These are phyloP conservation scores for Sclerotinia minor DNA, from an alignment of 2,329 filamentous ascomycete species.

Conservation along the genomic window DNA sequence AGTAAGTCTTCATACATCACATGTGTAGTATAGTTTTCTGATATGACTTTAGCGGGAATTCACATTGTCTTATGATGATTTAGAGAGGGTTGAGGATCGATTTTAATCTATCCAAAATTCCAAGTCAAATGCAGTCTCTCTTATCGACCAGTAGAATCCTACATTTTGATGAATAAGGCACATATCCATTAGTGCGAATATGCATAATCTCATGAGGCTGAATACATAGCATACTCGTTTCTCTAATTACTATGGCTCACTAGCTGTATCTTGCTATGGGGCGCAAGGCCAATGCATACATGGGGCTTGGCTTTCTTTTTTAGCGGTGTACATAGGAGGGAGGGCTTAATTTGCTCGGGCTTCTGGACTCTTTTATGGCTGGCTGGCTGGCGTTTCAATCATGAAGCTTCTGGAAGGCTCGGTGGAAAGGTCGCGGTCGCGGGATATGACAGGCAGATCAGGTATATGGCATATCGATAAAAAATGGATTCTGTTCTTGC, in stretches of 20 bases:
- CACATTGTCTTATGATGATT: slow-evolving; percentile 60
- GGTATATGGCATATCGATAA: slow-evolving; percentile 1
- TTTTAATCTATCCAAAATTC: slow-evolving; percentile 22
- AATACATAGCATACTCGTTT: slow-evolving; percentile 6
- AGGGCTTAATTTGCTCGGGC: slow-evolving; percentile 13
- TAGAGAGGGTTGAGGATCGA: slow-evolving; percentile 50
- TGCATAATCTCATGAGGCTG: slow-evolving; percentile 8
- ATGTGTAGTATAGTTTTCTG: slow-evolving; percentile 2
- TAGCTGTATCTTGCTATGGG: slow-evolving; percentile 23
- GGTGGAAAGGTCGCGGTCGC: slow-evolving; percentile 4
- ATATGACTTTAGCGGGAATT: slow-evolving; percentile 54
- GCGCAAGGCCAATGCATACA: slow-evolving; percentile 24
- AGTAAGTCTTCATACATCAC: slow-evolving; percentile 47
- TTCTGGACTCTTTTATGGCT: slow-evolving; percentile 15
- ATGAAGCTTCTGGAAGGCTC: slow-evolving; percentile 6
- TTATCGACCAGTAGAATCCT: neutral
- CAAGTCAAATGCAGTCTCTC: neutral
- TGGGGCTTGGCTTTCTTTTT: slow-evolving; percentile 31
- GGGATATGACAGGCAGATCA: neutral
- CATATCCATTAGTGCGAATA: slow-evolving; percentile 7
- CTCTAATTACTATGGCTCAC: slow-evolving; percentile 15
- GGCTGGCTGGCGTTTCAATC: slow-evolving; percentile 21
- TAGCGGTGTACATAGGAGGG: slow-evolving; percentile 19
- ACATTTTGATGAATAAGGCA: neutral
- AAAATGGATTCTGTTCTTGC: slow-evolving; percentile 4